A percentile compares a stretch with the other conserved stretches of the same genome.
Evolutionary conservation across 2,329 filamentous ascomycete species (phyloP).

Genomic region (Colletotrichum sublineola): DNA sequence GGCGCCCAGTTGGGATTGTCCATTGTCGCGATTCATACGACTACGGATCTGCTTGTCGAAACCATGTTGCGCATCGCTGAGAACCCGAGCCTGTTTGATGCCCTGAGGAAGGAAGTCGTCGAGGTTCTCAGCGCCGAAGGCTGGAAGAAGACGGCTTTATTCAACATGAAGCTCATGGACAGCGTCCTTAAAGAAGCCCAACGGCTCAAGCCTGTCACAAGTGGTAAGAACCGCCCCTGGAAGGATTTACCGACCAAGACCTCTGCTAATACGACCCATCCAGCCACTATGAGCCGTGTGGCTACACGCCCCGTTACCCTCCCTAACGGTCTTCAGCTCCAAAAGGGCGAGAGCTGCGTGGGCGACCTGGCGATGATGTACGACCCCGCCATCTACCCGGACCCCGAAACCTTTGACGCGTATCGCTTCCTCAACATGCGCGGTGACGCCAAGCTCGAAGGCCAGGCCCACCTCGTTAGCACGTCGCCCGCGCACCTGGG

Average conservation of each 20-base stretch:
- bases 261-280: background rate
- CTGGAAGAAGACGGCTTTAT: constrained; percentile 52
- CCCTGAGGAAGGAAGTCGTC: constrained; percentile 49
- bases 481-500: constrained; percentile 52
- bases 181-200: constrained; percentile 58
- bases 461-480: constrained; percentile 55
- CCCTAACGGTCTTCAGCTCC: constrained; percentile 31
- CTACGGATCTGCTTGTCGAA: constrained; percentile 53
- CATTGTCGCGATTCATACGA: constrained; percentile 65
- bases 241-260: background rate
- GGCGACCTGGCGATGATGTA: constrained; percentile 21
- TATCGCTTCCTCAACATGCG: constrained; percentile 32
- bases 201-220: constrained; percentile 42
- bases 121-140: constrained; percentile 38
- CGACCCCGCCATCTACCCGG: constrained; percentile 12
- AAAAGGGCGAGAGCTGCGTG: constrained; percentile 23
- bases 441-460: background rate
- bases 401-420: constrained; percentile 16
- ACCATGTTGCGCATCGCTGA: constrained; percentile 55
- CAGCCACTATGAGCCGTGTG: constrained; percentile 29
- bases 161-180: constrained; percentile 50
- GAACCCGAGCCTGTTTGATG: constrained; percentile 54
- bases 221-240: background rate
- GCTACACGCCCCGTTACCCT: constrained; percentile 18
- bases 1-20: constrained; percentile 82